Evolutionary conservation across 2,329 filamentous ascomycete species (phyloP), one percentile per base, ranked within the genome.

Genomic region (Trichoderma harzianum): DNA sequence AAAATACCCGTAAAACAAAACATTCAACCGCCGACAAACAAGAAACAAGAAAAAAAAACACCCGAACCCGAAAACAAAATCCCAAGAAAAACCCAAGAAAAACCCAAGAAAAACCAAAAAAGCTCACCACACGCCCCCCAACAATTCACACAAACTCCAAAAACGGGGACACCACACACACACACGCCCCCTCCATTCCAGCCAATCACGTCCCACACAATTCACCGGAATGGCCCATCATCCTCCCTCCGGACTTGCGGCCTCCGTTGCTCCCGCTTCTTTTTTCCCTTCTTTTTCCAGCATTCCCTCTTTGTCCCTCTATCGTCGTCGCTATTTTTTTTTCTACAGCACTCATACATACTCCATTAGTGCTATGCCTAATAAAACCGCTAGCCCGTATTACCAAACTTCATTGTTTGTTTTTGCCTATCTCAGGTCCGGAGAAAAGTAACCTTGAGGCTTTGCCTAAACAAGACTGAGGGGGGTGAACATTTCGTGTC

Each of bases 121-220:
- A 21, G 5, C 36, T 47, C 26, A 47, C 43, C 5, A 12, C 18
- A 21, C 61, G 21, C 61, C 47, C 21, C 65, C 65, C 65, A 68
- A 67, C 64, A 55, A 67, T 67, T 67, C 65, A 28, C 66, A 53
- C 34, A 36, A 16, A 24, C 21, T 24, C 66, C 51, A 58, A 60
- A 39, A 51, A 24, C 14, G 64, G 51, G 24, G 36, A 43, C n/a
- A n/a, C 36, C 18, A 8, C 26, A 12, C 26, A 34, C 55, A n/a
- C 28, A 5, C 26, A 6, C 62, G 7, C 30, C 8, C 26, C 43
- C 43, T 30, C 14, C 66, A 62, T 62, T 53, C 57, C 66, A 62
- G 10, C 66, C 66, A 69, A 69, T 69, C 57, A 61, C 7, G 14
- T 18, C 39, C 39, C 39, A 24, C n/a, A 36, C 7, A 69, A 69